Evolutionary conservation across 2,329 filamentous ascomycete species (phyloP), one percentile per base, ranked within the genome.

Genomic region (Orbilia quercus): DNA sequence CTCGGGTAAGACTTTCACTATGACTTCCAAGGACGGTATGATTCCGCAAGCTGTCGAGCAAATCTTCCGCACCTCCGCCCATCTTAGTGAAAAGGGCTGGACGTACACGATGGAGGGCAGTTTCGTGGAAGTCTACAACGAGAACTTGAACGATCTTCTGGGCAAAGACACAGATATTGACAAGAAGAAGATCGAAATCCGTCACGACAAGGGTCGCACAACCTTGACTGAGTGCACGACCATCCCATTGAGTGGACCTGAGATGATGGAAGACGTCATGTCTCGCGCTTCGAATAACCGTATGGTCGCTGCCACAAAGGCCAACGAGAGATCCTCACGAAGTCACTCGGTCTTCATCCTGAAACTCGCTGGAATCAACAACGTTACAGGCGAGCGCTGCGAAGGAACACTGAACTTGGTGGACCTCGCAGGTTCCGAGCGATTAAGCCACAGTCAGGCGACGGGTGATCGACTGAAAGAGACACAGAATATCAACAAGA

Each of bases 101-200:
- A 86, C 85, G 42, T 99, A 99, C 81, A 90, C 86, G 0, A 96
- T 99, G 88, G 91, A 96, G 79, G 95, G 95, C 5, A 93, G 89
- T 64, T 99, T 99, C 79, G 88, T 98, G 12, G 95, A 99, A 79
- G 95, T 99, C 4, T 99, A 99, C 86, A 98, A 99, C 75, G 95
- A 99, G 80, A 95, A 96, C 74, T 85, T 99, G 75, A 92, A 97
- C 79, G 95, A 99, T 80, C 82, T 99, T 12, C 86, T 99, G 2
- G 89, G 89, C 11, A 86, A 85, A 62, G 87, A 89, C 0, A 88
- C 90, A 62, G 85, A 89, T 18, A 85, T 92, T 55, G 87, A 89
- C 75, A 91, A 90, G 82, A 91, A 90, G 82, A 96, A 91, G 82
- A 89, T 94, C 54, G 91, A 96, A 78, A 94, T 97, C 67, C 88